Evolutionary conservation across 75 land plant genomes (phyloP).

Genomic region (Selaginella tamariscina): DNA sequence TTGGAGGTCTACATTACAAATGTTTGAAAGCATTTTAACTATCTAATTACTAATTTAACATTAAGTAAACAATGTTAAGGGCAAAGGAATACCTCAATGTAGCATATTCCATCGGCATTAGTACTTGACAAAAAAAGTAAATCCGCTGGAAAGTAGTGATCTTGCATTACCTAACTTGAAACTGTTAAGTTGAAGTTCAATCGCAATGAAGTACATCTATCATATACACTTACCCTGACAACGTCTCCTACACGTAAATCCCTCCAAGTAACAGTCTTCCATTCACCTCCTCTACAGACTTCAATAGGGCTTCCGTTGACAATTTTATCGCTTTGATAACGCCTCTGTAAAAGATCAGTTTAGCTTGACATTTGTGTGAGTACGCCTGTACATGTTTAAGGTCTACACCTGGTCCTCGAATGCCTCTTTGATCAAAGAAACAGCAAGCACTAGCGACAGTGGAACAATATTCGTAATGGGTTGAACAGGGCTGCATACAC

Average conservation of each 20-base stretch:
- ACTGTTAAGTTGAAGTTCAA: slow-evolving; percentile 37
- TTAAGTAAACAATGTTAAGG: not conserved
- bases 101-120: slow-evolving; percentile 95
- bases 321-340: slow-evolving; percentile 62
- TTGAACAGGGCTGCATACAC: slow-evolving; percentile 72
- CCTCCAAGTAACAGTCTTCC: slow-evolving; percentile 76
- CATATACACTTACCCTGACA: slow-evolving; percentile 47
- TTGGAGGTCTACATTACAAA: slow-evolving; percentile 70
- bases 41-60: no score
- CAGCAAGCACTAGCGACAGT: slow-evolving; percentile 67
- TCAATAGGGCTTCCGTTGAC: slow-evolving; percentile 66
- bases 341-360: slow-evolving; percentile 45
- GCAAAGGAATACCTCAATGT: slow-evolving; percentile 60
- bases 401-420: slow-evolving; percentile 83
- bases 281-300: slow-evolving; percentile 49
- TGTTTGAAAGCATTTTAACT: slow-evolving; percentile 11
- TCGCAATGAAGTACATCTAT: not conserved
- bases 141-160: slow-evolving; percentile 93
- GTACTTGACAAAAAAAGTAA: slow-evolving; percentile 84
- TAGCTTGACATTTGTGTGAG: not conserved
- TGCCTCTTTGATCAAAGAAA: slow-evolving; percentile 90
- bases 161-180: no score
- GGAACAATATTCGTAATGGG: slow-evolving; percentile 93
- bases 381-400: not conserved
- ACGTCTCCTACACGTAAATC: slow-evolving; percentile 85